phyloP scores from a whole-genome alignment of 2,329 filamentous ascomycete species.

The Penicillium sp. region DNA sequence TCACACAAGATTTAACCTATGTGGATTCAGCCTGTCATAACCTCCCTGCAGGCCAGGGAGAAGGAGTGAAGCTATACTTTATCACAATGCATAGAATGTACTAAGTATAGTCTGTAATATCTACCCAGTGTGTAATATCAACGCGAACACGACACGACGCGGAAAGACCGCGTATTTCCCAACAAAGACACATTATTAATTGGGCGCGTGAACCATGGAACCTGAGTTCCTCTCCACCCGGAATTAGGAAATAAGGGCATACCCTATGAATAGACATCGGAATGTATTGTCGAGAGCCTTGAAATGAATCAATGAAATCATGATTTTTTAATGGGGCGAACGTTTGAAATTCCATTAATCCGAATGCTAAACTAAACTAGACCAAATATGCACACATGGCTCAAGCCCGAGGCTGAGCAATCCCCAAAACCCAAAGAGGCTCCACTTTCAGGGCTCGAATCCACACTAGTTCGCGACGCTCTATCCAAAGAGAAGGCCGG shows the following conservation, averaged over 20 bases:
- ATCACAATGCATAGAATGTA: background rate
- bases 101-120: too few species aligned
- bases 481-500: conserved; percentile 22
- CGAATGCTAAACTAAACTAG: background rate
- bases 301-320: too few species aligned
- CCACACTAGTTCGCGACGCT: conserved; percentile 23
- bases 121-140: background rate
- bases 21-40: conserved; percentile 1
- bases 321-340: background rate
- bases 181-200: conserved; percentile 14
- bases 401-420: conserved; percentile 13
- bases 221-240: conserved; percentile 6
- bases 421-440: conserved; percentile 5
- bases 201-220: conserved; percentile 16
- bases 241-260: conserved; percentile 5
- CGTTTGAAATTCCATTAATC: background rate
- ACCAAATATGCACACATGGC: background rate
- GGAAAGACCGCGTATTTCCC: conserved; percentile 7
- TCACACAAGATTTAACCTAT: conserved; percentile 5
- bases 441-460: conserved; percentile 30
- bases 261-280: background rate
- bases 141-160: conserved; percentile 1
- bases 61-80: background rate
- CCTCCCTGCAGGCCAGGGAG: conserved; percentile 1
- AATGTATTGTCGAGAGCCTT: background rate